Conservation (phyloP, 2,329 filamentous ascomycete genomes). For the Fusarium nurragi region DNA sequence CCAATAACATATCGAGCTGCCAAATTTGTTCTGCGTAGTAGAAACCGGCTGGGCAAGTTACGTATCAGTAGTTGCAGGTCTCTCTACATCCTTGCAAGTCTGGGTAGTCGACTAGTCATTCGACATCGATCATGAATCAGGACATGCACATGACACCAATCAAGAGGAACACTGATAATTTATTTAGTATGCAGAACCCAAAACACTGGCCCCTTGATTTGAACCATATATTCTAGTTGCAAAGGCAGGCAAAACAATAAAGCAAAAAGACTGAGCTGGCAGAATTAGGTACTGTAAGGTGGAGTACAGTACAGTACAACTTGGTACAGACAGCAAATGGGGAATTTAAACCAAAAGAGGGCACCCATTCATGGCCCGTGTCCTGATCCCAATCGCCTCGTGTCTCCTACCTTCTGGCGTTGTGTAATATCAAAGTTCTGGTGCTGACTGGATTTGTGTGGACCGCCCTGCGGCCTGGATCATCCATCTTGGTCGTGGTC, state of each 20-base stretch:
- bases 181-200: conserved; percentile 10
- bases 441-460: conserved; percentile 20
- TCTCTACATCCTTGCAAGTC: conserved; percentile 15
- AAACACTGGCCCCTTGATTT: conserved; percentile 28
- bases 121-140: conserved; percentile 31
- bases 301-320: conserved; percentile 5
- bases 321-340: conserved; percentile 23
- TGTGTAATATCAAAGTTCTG: conserved; percentile 22
- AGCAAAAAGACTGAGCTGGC: conserved; percentile 6
- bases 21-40: conserved; percentile 25
- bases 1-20: conserved; percentile 20
- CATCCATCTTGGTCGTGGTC: conserved; percentile 19
- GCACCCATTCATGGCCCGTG: conserved; percentile 22
- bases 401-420: conserved; percentile 20
- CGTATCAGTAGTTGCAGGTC: conserved; percentile 24
- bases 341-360: conserved; percentile 32
- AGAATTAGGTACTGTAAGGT: neutral
- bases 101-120: conserved; percentile 19
- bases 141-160: conserved; percentile 19
- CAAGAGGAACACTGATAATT: conserved; percentile 7
- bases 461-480: conserved; percentile 31
- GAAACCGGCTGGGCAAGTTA: conserved; percentile 10
- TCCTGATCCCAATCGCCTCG: conserved; percentile 25
- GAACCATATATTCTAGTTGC: conserved; percentile 36
- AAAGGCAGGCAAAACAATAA: conserved; percentile 23